A percentile compares a stretch with the other conserved stretches of the same genome.
These are phyloP conservation scores for Penicillium nordicum DNA, from an alignment of 2,329 filamentous ascomycete species.

Conservation along the genomic window DNA sequence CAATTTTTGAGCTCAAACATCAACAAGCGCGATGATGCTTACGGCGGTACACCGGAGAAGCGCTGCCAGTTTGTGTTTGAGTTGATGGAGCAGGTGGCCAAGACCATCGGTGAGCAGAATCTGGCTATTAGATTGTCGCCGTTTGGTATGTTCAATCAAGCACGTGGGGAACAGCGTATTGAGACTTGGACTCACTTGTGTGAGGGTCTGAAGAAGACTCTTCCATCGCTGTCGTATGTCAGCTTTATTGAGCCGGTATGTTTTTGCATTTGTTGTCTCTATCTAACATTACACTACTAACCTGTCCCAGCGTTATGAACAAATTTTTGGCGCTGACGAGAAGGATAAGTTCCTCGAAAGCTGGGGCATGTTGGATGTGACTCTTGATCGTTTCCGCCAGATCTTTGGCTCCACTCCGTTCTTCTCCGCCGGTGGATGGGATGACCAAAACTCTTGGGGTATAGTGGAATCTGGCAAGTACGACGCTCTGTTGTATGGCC, in stretches of 20 bases:
- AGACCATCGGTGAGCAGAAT: conserved; percentile 46
- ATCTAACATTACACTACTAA: not conserved
- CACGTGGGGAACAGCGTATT: conserved; percentile 49
- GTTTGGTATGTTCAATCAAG: conserved; percentile 53
- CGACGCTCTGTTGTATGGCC: conserved; percentile 48
- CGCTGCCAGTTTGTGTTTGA: conserved; percentile 56
- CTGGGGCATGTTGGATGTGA: conserved; percentile 48
- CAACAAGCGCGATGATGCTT: conserved; percentile 51
- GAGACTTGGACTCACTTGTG: conserved; percentile 55
- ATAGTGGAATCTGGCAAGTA: conserved; percentile 49
- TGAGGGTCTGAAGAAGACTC: conserved; percentile 45
- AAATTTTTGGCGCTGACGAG: conserved; percentile 49
- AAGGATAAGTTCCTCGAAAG: conserved; percentile 50
- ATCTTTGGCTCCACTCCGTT: conserved; percentile 55
- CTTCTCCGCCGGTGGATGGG: conserved; percentile 55
- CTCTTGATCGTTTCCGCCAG: conserved; percentile 48
- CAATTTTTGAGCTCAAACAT: conserved; percentile 51
- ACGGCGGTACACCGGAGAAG: conserved; percentile 51
- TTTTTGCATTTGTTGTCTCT: not conserved
- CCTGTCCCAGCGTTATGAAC: conserved; percentile 45
- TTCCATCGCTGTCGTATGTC: conserved; percentile 50
- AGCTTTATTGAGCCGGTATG: conserved; percentile 53
- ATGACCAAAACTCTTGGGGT: conserved; percentile 50
- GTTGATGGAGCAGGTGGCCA: conserved; percentile 48
- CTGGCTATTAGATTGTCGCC: conserved; percentile 48